Percentiles rank a stretch among this genome's conserved stretches.
Conservation (phyloP, 306 rosid species). For the Trichosanthes cucumerina region DNA sequence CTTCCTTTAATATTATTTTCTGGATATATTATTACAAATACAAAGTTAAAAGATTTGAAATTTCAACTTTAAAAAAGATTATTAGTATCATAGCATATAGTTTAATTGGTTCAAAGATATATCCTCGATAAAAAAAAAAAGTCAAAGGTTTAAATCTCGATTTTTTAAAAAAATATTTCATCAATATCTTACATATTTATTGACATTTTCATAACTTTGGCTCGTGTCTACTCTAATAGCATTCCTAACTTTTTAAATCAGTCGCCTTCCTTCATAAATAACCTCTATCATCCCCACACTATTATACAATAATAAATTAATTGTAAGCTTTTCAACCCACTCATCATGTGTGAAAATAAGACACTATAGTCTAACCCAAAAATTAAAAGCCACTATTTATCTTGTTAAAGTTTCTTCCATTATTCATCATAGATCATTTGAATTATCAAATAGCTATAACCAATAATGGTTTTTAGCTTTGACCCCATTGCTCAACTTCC, state of each 20-base stretch:
- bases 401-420: background rate
- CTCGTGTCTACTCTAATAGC: background rate
- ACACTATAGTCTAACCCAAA: background rate
- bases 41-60: too few species aligned
- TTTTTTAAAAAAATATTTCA: too few species aligned
- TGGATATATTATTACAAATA: too few species aligned
- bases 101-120: too few species aligned
- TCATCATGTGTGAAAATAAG: background rate
- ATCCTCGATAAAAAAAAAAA: too few species aligned
- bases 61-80: too few species aligned
- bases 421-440: background rate
- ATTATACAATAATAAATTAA: background rate
- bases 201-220: background rate
- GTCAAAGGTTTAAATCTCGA: too few species aligned
- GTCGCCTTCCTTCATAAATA: background rate
- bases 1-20: too few species aligned
- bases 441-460: background rate
- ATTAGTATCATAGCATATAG: too few species aligned
- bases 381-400: background rate
- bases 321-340: background rate
- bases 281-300: background rate
- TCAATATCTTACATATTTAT: background rate
- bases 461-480: background rate
- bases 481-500: background rate
- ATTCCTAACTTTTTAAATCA: background rate